Percentiles rank a stretch among this genome's conserved stretches.
These are phyloP conservation scores for Cubamyces lactineus DNA, from an alignment of 768 basidiomycete genomes.

Conservation along the genomic window DNA sequence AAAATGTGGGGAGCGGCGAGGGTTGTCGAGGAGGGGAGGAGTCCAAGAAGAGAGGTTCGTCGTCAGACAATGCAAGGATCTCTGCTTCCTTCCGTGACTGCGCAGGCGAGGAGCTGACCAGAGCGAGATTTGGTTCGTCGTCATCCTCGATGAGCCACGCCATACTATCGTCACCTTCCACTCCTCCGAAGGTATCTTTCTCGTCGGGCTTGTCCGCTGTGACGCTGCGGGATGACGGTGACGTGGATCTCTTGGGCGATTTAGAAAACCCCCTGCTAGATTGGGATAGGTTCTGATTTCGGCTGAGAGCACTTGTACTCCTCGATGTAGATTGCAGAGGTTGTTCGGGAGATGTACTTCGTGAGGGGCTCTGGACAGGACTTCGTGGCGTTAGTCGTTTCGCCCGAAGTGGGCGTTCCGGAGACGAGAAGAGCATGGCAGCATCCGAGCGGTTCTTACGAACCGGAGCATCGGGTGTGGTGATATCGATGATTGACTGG, in stretches of 20 bases:
- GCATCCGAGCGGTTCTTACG: conserved; percentile 1
- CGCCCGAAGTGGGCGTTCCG: conserved; percentile 12
- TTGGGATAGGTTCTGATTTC: neutral
- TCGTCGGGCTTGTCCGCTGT: conserved; percentile 15
- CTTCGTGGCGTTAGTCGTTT: neutral
- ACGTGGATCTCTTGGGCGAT: conserved; percentile 17
- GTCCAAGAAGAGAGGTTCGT: conserved; percentile 16
- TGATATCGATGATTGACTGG: conserved; percentile 37
- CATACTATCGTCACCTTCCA: conserved; percentile 45
- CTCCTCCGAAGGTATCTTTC: neutral
- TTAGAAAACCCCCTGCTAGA: conserved; percentile 7
- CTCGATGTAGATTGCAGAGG: conserved; percentile 11
- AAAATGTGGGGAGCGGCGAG: neutral
- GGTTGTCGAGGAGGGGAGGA: conserved; percentile 5
- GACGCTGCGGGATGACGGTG: conserved; percentile 22
- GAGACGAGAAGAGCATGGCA: conserved; percentile 12
- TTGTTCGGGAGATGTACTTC: conserved; percentile 21
- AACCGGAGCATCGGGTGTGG: conserved; percentile 33
- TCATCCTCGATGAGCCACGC: conserved; percentile 72
- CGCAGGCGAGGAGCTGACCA: neutral
- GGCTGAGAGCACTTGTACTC: conserved; percentile 10
- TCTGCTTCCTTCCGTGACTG: neutral
- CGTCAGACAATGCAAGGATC: conserved; percentile 10
- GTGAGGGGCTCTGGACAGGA: neutral
- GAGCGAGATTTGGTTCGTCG: conserved; percentile 53